Conservation (phyloP, 1,284 basidiomycete species). For the Singerocomus inundabilis region DNA sequence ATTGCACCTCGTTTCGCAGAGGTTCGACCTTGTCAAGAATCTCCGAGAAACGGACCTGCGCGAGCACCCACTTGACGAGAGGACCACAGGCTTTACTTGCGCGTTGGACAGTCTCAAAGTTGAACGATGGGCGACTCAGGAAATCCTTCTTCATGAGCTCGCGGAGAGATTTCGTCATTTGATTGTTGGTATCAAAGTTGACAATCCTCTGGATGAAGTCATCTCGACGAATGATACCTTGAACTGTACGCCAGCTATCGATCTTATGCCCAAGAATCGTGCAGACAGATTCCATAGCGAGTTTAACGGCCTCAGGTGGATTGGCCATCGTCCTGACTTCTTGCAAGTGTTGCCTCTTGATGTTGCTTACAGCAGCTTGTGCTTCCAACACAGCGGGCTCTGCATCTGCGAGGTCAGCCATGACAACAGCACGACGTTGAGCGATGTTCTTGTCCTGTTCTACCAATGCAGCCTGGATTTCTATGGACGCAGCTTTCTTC, state of each 20-base stretch:
- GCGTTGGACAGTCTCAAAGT: conserved; percentile 93
- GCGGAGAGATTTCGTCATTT: conserved; percentile 88
- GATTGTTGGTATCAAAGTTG: conserved; percentile 90
- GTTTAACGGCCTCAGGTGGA: conserved; percentile 95
- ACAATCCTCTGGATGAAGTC: conserved; percentile 98
- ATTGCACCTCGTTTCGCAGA: conserved; percentile 92
- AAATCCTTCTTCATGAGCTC: conserved; percentile 95
- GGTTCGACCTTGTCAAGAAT: conserved; percentile 98
- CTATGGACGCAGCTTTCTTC: conserved; percentile 94
- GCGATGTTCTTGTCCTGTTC: conserved; percentile 90
- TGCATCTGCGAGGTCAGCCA: conserved; percentile 95
- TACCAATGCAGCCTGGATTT: conserved; percentile 92
- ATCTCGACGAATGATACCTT: conserved; percentile 94
- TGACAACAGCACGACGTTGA: conserved; percentile 85
- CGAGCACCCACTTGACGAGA: conserved; percentile 97
- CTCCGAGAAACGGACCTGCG: conserved; percentile 96
- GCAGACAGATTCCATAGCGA: conserved; percentile 99
- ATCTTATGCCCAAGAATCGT: conserved; percentile 97
- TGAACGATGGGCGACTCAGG: conserved; percentile 88
- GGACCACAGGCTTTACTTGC: conserved; percentile 98
- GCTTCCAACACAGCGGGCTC: conserved; percentile 97
- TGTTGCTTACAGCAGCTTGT: conserved; percentile 93
- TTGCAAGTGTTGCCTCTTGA: conserved; percentile 95
- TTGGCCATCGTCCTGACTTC: conserved; percentile 99
- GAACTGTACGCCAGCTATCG: conserved; percentile 96